A percentile compares a stretch with the other conserved stretches of the same genome.
Evolutionary conservation across 2,329 filamentous ascomycete species (phyloP).

Genomic region (Penicillium aurantiogriseum): DNA sequence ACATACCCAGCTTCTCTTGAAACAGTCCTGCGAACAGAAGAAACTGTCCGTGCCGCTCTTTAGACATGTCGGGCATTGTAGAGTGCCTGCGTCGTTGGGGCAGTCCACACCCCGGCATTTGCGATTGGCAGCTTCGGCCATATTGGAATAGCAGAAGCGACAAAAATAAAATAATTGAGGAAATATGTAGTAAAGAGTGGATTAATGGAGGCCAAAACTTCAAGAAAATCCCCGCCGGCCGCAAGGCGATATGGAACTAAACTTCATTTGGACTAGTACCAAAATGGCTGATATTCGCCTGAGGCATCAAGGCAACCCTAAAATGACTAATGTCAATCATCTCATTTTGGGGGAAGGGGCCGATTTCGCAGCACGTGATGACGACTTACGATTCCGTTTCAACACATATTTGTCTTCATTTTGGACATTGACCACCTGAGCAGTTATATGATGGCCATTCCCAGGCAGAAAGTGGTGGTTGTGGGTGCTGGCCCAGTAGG

Average conservation of each 20-base stretch:
- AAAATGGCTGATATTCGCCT: neutral
- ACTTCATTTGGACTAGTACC: neutral
- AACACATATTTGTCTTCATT: neutral
- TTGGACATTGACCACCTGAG: neutral
- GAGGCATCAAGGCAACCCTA: neutral
- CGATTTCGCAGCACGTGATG: conserved; percentile 22
- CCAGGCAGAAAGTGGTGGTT: conserved; percentile 69
- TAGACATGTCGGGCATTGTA: conserved; percentile 94
- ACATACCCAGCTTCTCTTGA: conserved; percentile 92
- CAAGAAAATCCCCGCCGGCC: conserved; percentile 9
- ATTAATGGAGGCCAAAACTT: conserved; percentile 3
- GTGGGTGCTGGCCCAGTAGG: conserved; percentile 94
- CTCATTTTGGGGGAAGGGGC: conserved; percentile 9
- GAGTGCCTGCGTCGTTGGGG: conserved; percentile 75
- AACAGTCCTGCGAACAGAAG: conserved; percentile 98
- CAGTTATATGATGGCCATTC: conserved; percentile 14
- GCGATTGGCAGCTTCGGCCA: conserved; percentile 34
- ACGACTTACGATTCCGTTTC: neutral
- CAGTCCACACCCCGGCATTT: conserved; percentile 79
- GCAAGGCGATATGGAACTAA: neutral
- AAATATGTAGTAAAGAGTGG: neutral
- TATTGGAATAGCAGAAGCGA: conserved; percentile 1
- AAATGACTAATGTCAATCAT: conserved; percentile 11
- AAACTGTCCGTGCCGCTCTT: conserved; percentile 88
- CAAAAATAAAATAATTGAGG: neutral